Conservation (phyloP, 495 filamentous ascomycete species). For the Tuber melanosporum region DNA sequence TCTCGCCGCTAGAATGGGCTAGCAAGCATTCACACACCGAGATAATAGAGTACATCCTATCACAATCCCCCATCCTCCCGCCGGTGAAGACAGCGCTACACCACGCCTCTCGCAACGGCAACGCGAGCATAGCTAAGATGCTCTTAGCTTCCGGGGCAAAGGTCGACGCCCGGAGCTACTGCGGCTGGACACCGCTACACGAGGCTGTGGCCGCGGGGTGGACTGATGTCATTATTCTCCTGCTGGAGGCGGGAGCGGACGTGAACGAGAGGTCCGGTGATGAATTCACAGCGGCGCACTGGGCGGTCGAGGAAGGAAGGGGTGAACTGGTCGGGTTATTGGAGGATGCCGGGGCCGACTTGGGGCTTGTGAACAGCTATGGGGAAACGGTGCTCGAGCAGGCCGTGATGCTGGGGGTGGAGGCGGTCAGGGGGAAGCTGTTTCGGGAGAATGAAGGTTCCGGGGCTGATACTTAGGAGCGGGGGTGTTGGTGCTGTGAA, state of each 20-base stretch:
- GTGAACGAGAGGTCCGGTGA: constrained; percentile 5
- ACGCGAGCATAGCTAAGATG: neutral
- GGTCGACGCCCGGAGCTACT: neutral
- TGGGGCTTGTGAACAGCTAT: neutral
- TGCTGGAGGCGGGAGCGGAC: constrained; percentile 13
- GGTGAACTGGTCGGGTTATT: neutral
- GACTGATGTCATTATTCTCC: neutral
- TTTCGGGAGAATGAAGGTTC: neutral
- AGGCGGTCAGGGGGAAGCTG: neutral
- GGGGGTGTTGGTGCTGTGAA: neutral
- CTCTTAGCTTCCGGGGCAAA: constrained; percentile 4
- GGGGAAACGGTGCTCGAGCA: neutral
- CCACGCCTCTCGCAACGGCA: neutral
- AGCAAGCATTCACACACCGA: neutral
- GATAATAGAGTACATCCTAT: neutral
- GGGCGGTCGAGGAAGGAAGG: neutral
- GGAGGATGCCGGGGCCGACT: neutral
- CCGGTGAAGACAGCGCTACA: neutral
- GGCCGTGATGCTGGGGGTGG: neutral
- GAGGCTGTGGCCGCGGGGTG: neutral
- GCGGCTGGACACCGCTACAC: neutral
- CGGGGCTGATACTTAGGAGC: neutral
- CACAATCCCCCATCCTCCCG: neutral
- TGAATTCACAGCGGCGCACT: neutral
- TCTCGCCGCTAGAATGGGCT: neutral